Percentiles rank a stretch among this genome's conserved stretches.
phyloP scores from a whole-genome alignment of 345 rosid species.

The Passiflora organensis region DNA sequence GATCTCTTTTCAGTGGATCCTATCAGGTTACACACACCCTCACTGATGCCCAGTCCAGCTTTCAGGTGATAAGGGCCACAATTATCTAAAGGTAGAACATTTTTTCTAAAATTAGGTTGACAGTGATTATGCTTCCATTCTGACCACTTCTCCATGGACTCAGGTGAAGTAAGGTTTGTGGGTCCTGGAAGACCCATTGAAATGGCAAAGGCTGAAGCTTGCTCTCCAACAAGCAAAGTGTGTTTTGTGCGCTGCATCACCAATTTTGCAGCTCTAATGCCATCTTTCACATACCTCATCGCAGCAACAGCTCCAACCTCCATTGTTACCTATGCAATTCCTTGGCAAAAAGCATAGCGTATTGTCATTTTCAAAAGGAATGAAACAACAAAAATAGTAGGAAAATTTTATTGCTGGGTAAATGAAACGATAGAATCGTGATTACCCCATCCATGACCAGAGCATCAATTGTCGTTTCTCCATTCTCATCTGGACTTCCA shows the following conservation, averaged over 20 bases:
- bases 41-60: slow-evolving; percentile 11
- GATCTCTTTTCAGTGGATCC: slow-evolving; percentile 31
- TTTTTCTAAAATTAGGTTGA: slow-evolving; percentile 85
- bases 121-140: slow-evolving; percentile 65
- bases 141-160: slow-evolving; percentile 71
- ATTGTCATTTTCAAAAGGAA: slow-evolving; percentile 11
- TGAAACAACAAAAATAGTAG: slow-evolving; percentile 2
- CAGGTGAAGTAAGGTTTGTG: slow-evolving; percentile 66
- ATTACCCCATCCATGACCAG: slow-evolving; percentile 89
- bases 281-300: slow-evolving; percentile 91
- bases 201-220: slow-evolving; percentile 81
- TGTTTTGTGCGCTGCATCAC: slow-evolving; percentile 80
- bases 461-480: slow-evolving; percentile 92
- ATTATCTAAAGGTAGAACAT: slow-evolving; percentile 44
- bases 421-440: background rate
- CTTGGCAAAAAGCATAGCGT: slow-evolving; percentile 34
- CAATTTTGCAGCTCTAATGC: slow-evolving; percentile 76
- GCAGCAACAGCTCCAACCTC: slow-evolving; percentile 99
- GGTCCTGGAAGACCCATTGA: slow-evolving; percentile 97
- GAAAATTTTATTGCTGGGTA: background rate
- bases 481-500: slow-evolving; percentile 95
- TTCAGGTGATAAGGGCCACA: slow-evolving; percentile 81
- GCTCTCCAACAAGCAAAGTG: slow-evolving; percentile 78
- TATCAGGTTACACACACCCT: slow-evolving; percentile 26
- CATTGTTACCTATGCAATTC: slow-evolving; percentile 74